phyloP scores from a whole-genome alignment of 371 early-diverging fungal genomes.

The Haplosporangium sp. region DNA sequence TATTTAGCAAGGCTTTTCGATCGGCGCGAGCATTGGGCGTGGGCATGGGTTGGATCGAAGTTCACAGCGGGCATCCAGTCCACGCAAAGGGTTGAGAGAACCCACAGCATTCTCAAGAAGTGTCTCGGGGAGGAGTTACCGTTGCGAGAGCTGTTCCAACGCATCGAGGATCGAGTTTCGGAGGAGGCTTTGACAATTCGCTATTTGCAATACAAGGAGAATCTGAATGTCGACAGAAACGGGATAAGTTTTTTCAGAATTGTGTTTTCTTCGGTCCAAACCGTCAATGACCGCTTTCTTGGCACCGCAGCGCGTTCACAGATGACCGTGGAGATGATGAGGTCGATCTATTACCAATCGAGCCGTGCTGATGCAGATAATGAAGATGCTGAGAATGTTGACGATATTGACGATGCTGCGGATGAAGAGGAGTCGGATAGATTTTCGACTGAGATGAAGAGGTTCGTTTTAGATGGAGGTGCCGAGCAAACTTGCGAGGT shows the following conservation, averaged over 20 bases:
- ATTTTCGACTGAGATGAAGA: too few species aligned
- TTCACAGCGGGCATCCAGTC: constrained; percentile 17
- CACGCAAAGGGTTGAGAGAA: constrained; percentile 13
- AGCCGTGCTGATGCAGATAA: not conserved
- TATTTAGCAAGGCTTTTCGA: constrained; percentile 9
- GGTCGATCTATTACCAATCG: not conserved
- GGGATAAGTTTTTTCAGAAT: not conserved
- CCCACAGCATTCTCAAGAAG: constrained; percentile 6
- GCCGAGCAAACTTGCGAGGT: too few species aligned
- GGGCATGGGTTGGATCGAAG: constrained; percentile 11
- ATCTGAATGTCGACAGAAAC: not conserved
- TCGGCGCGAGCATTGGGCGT: constrained; percentile 11
- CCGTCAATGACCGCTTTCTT: not conserved
- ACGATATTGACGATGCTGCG: not conserved
- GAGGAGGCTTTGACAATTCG: not conserved
- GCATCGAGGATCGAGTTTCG: not conserved
- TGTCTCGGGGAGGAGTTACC: not conserved
- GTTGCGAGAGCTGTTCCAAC: not conserved
- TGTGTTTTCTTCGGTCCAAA: constrained; percentile 2
- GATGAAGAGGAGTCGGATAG: too few species aligned
- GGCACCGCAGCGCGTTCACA: constrained; percentile 3
- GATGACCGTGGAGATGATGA: constrained; percentile 10
- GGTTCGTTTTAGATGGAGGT: too few species aligned
- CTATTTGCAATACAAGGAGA: not conserved
- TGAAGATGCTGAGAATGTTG: not conserved